Evolutionary conservation across 768 basidiomycete genomes (phyloP).

Genomic region (Boletus rubescentipes): DNA sequence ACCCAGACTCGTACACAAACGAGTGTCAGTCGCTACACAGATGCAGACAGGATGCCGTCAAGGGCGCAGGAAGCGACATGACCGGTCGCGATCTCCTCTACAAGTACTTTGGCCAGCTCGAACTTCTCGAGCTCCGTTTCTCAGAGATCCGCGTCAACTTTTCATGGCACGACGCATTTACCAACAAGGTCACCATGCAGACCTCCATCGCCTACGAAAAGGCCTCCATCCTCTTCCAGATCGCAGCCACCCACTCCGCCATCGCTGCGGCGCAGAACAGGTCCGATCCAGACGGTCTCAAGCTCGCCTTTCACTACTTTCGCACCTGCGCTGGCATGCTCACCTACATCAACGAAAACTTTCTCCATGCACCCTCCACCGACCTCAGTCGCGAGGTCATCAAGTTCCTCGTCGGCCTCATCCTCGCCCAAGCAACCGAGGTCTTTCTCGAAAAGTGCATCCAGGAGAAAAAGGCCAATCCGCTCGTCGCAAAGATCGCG

Average conservation of each 20-base stretch:
- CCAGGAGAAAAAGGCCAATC: slow-evolving; percentile 85
- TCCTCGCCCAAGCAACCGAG: slow-evolving; percentile 92
- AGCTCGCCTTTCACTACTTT: slow-evolving; percentile 91
- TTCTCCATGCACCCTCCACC: slow-evolving; percentile 94
- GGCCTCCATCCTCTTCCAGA: slow-evolving; percentile 95
- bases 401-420: slow-evolving; percentile 86
- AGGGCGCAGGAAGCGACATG: slow-evolving; percentile 92
- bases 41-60: slow-evolving; percentile 93
- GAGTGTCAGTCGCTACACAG: slow-evolving; percentile 86
- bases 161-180: slow-evolving; percentile 97
- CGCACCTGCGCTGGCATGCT: slow-evolving; percentile 93
- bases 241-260: slow-evolving; percentile 90
- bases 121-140: slow-evolving; percentile 94
- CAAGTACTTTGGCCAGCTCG: slow-evolving; percentile 99
- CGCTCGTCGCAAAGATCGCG: slow-evolving; percentile 80
- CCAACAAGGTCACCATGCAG: slow-evolving; percentile 88
- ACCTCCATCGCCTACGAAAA: slow-evolving; percentile 98
- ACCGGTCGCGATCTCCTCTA: slow-evolving; percentile 96
- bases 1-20: slow-evolving; percentile 80
- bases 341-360: slow-evolving; percentile 99
- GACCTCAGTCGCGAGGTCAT: slow-evolving; percentile 93
- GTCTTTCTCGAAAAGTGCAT: slow-evolving; percentile 93
- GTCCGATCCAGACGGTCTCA: slow-evolving; percentile 87
- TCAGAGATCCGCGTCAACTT: slow-evolving; percentile 96
- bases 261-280: slow-evolving; percentile 85